Evolutionary conservation across 495 filamentous ascomycete species (phyloP).

Genomic region (Talaromyces adpressus): DNA sequence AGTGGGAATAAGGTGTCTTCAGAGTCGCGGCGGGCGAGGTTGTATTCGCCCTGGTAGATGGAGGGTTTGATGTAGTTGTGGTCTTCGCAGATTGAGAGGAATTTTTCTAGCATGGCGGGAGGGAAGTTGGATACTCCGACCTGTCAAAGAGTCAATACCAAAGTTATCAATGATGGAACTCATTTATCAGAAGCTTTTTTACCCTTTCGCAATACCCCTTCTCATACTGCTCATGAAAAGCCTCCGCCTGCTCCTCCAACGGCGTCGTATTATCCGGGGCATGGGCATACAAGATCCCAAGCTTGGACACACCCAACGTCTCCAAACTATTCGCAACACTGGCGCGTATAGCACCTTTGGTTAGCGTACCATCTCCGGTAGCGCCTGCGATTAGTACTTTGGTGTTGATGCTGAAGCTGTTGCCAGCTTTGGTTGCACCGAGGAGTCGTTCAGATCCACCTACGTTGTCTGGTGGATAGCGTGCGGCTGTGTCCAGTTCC

Average conservation of each 20-base stretch:
- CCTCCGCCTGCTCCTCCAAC: conserved; percentile 22
- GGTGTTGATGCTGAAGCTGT: conserved; percentile 32
- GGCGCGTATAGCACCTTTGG: conserved; percentile 14
- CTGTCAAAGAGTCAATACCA: conserved; percentile 9
- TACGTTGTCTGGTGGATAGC: conserved; percentile 35
- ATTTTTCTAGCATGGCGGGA: conserved; percentile 20
- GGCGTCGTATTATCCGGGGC: conserved; percentile 24
- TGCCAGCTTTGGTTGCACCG: conserved; percentile 23
- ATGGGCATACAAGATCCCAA: conserved; percentile 27
- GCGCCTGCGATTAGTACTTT: conserved; percentile 22
- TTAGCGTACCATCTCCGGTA: background rate
- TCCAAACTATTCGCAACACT: conserved; percentile 21
- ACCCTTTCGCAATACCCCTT: conserved; percentile 20
- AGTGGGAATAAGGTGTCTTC: conserved; percentile 46
- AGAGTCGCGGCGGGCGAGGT: conserved; percentile 25
- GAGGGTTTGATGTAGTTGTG: conserved; percentile 29
- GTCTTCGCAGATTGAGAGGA: conserved; percentile 29
- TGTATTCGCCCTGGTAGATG: conserved; percentile 39
- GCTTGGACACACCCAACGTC: conserved; percentile 19
- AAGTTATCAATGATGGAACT: no score
- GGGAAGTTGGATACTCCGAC: conserved; percentile 38
- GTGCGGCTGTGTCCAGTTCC: conserved; percentile 35
- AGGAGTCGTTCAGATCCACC: conserved; percentile 37
- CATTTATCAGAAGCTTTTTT: background rate
- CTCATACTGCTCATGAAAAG: conserved; percentile 23